phyloP scores from a whole-genome alignment of 306 rosid species.

The Canavalia ensiformis region DNA sequence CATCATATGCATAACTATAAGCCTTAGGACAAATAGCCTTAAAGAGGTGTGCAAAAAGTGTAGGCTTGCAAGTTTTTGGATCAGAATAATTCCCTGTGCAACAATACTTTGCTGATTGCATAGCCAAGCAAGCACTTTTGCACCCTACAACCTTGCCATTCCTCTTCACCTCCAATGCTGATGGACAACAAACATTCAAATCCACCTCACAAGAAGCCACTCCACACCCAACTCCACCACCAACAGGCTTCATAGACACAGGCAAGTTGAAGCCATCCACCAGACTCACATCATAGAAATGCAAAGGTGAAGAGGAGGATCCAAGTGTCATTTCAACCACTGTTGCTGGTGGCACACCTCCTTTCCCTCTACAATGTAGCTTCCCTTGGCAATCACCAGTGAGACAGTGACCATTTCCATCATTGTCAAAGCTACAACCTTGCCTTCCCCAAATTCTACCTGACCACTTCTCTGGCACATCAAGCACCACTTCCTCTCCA shows the following conservation, averaged over 20 bases:
- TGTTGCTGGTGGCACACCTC: conserved; percentile 89
- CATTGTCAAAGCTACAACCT: conserved; percentile 73
- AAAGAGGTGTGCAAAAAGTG: conserved; percentile 82
- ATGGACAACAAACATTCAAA: conserved; percentile 90
- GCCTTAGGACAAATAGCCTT: conserved; percentile 99
- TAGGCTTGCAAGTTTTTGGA: conserved; percentile 88
- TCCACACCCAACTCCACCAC: conserved; percentile 94
- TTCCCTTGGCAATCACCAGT: conserved; percentile 82
- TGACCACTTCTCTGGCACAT: conserved; percentile 83
- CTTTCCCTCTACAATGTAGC: conserved; percentile 68
- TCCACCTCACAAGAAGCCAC: conserved; percentile 92
- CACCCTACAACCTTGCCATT: conserved; percentile 87
- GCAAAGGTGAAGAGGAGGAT: conserved; percentile 82
- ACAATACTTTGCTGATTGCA: conserved; percentile 94
- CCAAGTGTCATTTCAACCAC: conserved; percentile 97
- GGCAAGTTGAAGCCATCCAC: conserved; percentile 97
- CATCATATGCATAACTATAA: conserved; percentile 95
- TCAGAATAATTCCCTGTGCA: conserved; percentile 87
- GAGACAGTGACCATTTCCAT: conserved; percentile 75
- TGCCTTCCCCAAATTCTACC: conserved; percentile 98
- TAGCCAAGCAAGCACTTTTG: conserved; percentile 96
- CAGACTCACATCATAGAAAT: conserved; percentile 91
- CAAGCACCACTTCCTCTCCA: conserved; percentile 77
- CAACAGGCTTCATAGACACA: conserved; percentile 90
- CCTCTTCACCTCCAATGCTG: conserved; percentile 82